Percentiles rank a stretch among this genome's conserved stretches.
phyloP scores from a whole-genome alignment of 768 basidiomycete species.

The Hemileccinum impolitum region DNA sequence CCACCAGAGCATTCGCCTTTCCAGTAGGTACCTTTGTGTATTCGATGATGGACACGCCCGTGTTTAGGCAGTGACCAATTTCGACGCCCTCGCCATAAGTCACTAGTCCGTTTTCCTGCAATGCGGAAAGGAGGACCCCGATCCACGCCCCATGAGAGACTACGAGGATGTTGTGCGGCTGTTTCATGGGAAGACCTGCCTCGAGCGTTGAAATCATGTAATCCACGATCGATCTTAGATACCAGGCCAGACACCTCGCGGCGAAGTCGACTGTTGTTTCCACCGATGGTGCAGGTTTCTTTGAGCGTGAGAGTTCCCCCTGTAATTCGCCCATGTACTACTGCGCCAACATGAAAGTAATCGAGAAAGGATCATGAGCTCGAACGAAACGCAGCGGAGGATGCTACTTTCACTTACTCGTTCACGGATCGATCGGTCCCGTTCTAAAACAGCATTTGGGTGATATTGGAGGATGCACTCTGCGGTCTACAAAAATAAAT shows the following conservation, averaged over 20 bases:
- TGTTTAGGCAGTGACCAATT: conserved; percentile 25
- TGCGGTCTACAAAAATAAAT: conserved; percentile 50
- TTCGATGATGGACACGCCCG: conserved; percentile 55
- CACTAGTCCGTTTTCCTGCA: conserved; percentile 43
- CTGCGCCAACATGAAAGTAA: neutral
- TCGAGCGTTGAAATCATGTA: conserved; percentile 18
- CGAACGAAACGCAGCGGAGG: neutral
- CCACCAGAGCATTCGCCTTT: conserved; percentile 20
- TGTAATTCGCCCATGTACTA: conserved; percentile 64
- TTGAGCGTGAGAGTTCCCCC: conserved; percentile 35
- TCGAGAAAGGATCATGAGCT: neutral
- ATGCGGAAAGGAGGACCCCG: conserved; percentile 43
- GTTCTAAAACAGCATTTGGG: conserved; percentile 40
- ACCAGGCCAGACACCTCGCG: conserved; percentile 59
- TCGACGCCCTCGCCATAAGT: conserved; percentile 31
- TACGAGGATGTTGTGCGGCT: conserved; percentile 43
- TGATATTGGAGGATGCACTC: conserved; percentile 58
- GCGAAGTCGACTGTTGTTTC: conserved; percentile 36
- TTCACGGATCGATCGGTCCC: conserved; percentile 55
- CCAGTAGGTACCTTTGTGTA: conserved; percentile 33
- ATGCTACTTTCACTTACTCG: conserved; percentile 43
- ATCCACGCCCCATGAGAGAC: conserved; percentile 70
- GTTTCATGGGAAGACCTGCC: conserved; percentile 30
- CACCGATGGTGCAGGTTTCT: conserved; percentile 20
- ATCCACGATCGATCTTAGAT: conserved; percentile 45